Evolutionary conservation across 2,329 filamentous ascomycete species (phyloP).

Genomic region (Penicillium sp.): DNA sequence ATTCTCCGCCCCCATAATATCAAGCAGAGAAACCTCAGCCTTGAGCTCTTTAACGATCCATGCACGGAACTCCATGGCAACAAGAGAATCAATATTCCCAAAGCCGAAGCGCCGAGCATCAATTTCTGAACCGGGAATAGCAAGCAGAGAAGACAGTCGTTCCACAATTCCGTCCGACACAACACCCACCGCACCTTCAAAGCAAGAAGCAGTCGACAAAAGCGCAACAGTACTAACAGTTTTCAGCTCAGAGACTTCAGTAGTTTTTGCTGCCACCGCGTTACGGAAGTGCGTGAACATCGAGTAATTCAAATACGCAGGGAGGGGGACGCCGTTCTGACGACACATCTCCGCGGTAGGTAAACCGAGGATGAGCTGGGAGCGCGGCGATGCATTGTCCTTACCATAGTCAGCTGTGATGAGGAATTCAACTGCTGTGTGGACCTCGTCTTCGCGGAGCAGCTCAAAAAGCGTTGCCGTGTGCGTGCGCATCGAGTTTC

Average conservation of each 20-base stretch:
- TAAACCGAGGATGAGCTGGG: conserved; percentile 21
- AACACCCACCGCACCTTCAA: conserved; percentile 8
- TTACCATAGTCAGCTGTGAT: conserved; percentile 10
- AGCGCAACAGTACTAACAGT: conserved; percentile 8
- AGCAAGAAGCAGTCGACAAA: conserved; percentile 1
- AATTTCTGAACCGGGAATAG: conserved; percentile 27
- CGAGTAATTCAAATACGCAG: conserved; percentile 28
- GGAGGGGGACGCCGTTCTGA: conserved; percentile 17
- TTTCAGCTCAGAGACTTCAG: conserved; percentile 5
- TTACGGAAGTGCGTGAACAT: conserved; percentile 24
- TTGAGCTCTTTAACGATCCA: conserved; percentile 32
- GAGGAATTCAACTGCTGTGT: conserved; percentile 20
- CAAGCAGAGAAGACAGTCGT: conserved; percentile 23
- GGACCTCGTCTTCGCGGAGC: conserved; percentile 27
- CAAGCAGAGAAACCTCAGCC: conserved; percentile 26
- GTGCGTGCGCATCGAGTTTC: conserved; percentile 10
- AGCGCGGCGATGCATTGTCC: neutral
- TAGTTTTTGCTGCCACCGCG: neutral
- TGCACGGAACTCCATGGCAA: conserved; percentile 33
- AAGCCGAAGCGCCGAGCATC: conserved; percentile 25
- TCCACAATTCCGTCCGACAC: conserved; percentile 19
- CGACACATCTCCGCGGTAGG: conserved; percentile 22
- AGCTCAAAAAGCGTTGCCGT: conserved; percentile 20
- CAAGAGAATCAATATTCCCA: conserved; percentile 30
- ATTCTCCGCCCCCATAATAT: conserved; percentile 24